These are phyloP conservation scores for Isabelozyma rhagii DNA, from an alignment of 805 yeast species.

Conservation along the genomic window DNA sequence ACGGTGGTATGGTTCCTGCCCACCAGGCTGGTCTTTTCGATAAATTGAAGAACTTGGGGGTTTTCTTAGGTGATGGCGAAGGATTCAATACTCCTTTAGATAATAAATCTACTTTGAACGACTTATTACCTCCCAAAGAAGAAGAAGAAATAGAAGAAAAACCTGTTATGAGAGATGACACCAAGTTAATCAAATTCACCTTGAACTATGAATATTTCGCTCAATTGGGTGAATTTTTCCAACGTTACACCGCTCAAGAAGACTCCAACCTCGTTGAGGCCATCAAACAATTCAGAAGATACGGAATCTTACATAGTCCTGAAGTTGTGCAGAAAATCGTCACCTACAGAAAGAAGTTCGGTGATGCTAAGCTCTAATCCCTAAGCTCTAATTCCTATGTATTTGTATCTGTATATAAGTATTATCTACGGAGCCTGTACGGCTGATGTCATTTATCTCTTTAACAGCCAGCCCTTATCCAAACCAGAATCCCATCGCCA, in stretches of 20 bases:
- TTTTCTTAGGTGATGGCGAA: constrained; percentile 69
- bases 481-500: not conserved
- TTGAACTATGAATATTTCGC: constrained; percentile 56
- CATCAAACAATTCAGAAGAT: constrained; percentile 64
- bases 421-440: not conserved
- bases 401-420: not conserved
- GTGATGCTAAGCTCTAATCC: constrained; percentile 11
- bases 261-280: constrained; percentile 35
- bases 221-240: constrained; percentile 47
- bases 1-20: constrained; percentile 77
- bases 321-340: constrained; percentile 39
- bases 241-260: constrained; percentile 38
- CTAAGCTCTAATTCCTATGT: not conserved
- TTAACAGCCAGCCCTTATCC: no score
- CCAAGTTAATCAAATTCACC: constrained; percentile 38
- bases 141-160: constrained; percentile 23
- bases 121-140: constrained; percentile 11
- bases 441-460: no score
- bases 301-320: constrained; percentile 55
- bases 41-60: constrained; percentile 56
- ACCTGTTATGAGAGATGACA: constrained; percentile 1
- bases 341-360: constrained; percentile 33
- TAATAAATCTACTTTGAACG: constrained; percentile 34
- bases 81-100: constrained; percentile 67
- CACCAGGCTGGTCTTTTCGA: constrained; percentile 68